These are phyloP conservation scores for Metschnikowia borealis DNA, from an alignment of 805 yeast genomes.

Conservation along the genomic window DNA sequence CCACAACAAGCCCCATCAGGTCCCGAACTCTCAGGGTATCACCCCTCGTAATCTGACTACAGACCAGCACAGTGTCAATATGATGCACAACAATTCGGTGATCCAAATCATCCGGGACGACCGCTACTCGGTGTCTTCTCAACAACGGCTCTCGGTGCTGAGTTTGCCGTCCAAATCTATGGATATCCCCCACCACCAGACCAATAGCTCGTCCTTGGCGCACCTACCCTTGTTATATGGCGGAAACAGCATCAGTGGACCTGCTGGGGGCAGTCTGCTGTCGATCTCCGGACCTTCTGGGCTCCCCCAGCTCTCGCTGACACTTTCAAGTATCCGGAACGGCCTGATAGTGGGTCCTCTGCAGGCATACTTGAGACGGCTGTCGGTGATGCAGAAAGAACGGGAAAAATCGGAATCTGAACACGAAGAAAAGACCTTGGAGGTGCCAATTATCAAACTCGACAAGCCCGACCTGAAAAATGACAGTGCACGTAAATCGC, in stretches of 20 bases:
- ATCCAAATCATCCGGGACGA: conserved; percentile 41
- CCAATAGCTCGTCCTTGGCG: conserved; percentile 34
- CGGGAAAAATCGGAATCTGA: conserved; percentile 12
- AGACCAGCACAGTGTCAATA: conserved; percentile 12
- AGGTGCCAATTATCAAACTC: background rate
- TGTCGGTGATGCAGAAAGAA: conserved; percentile 14
- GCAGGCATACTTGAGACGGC: conserved; percentile 17
- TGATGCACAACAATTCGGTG: conserved; percentile 35
- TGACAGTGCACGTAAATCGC: background rate
- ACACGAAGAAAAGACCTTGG: conserved; percentile 1
- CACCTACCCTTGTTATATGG: conserved; percentile 43
- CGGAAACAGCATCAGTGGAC: conserved; percentile 39
- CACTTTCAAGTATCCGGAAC: conserved; percentile 38
- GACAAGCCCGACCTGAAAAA: conserved; percentile 3
- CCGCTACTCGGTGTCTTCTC: conserved; percentile 30
- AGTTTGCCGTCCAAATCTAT: conserved; percentile 42
- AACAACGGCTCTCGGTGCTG: conserved; percentile 36
- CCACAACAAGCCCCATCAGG: conserved; percentile 35
- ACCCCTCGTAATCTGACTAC: conserved; percentile 16
- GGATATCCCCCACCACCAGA: conserved; percentile 46
- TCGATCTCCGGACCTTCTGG: conserved; percentile 37
- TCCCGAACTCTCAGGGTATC: conserved; percentile 15
- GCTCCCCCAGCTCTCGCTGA: conserved; percentile 28
- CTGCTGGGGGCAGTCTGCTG: conserved; percentile 33
- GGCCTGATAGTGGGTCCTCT: conserved; percentile 32